These are phyloP conservation scores for Diaporthe vexans DNA, from an alignment of 2,329 filamentous ascomycete genomes.

Conservation along the genomic window DNA sequence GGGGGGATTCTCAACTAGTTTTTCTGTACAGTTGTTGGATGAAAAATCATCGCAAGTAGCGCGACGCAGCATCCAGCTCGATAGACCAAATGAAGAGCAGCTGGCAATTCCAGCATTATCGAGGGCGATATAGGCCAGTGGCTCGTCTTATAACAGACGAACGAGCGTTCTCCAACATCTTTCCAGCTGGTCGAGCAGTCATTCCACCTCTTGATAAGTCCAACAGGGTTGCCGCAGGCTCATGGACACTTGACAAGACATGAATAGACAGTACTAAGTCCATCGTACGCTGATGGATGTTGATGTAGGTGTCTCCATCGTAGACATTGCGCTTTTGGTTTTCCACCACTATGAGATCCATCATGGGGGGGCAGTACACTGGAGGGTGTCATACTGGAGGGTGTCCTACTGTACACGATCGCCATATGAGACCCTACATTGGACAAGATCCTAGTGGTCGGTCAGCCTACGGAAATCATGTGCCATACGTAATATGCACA, in stretches of 20 bases:
- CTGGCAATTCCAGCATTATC: not conserved
- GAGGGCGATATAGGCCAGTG: not conserved
- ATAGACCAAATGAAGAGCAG: constrained; percentile 34
- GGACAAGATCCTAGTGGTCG: too few species aligned
- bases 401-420: too few species aligned
- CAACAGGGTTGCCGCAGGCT: too few species aligned
- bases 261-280: not conserved
- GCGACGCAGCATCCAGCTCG: constrained; percentile 12
- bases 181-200: not conserved
- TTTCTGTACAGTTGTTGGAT: constrained; percentile 25
- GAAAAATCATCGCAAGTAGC: not conserved
- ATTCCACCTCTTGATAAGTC: not conserved
- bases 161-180: too few species aligned
- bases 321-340: too few species aligned
- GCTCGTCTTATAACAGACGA: not conserved
- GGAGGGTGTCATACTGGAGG: too few species aligned
- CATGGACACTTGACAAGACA: not conserved
- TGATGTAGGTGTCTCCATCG: too few species aligned
- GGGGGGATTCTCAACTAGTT: not conserved
- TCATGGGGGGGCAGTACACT: too few species aligned
- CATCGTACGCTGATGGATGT: not conserved
- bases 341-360: too few species aligned
- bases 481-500: too few species aligned
- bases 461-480: too few species aligned
- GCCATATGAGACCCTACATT: too few species aligned